Percentiles rank a stretch among this genome's conserved stretches.
phyloP scores from a whole-genome alignment of 371 early-diverging fungal species.

The Quaeritorhiza haematococci region DNA sequence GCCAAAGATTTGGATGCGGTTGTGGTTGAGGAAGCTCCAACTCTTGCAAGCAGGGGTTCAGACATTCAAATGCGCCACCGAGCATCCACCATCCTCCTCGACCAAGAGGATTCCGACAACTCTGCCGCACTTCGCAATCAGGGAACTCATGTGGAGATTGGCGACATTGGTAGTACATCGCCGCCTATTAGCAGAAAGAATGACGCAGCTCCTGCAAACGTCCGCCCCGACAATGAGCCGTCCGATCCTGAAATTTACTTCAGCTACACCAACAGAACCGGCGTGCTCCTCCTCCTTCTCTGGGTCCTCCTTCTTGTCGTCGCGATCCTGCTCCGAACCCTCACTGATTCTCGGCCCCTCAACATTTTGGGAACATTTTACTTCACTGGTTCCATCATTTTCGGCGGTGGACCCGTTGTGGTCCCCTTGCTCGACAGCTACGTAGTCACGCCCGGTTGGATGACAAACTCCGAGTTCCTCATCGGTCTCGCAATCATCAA shows the following conservation, averaged over 20 bases:
- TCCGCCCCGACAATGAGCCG: no score
- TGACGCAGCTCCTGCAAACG: no score
- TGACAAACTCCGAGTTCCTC: slow-evolving; percentile 48
- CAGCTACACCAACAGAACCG: slow-evolving; percentile 37
- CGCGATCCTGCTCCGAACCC: slow-evolving; percentile 23
- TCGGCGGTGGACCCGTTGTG: slow-evolving; percentile 61
- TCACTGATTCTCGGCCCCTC: slow-evolving; percentile 7
- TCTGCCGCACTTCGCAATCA: no score
- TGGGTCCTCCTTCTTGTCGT: slow-evolving; percentile 40
- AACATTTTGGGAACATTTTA: slow-evolving; percentile 45
- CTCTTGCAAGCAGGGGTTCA: no score
- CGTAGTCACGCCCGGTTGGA: slow-evolving; percentile 47
- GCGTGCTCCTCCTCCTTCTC: slow-evolving; percentile 30
- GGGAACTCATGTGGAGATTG: no score
- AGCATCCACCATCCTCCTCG: no score
- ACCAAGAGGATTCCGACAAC: no score
- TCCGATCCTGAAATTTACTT: slow-evolving; percentile 28
- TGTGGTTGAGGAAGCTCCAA: no score
- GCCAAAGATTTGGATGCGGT: no score
- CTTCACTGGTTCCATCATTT: slow-evolving; percentile 59
- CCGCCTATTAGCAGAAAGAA: no score
- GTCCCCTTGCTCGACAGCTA: slow-evolving; percentile 52
- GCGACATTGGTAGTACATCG: no score
- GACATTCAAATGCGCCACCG: no score
- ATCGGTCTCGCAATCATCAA: slow-evolving; percentile 59